phyloP scores from a whole-genome alignment of 495 filamentous ascomycete species.

The Podospora comata region DNA sequence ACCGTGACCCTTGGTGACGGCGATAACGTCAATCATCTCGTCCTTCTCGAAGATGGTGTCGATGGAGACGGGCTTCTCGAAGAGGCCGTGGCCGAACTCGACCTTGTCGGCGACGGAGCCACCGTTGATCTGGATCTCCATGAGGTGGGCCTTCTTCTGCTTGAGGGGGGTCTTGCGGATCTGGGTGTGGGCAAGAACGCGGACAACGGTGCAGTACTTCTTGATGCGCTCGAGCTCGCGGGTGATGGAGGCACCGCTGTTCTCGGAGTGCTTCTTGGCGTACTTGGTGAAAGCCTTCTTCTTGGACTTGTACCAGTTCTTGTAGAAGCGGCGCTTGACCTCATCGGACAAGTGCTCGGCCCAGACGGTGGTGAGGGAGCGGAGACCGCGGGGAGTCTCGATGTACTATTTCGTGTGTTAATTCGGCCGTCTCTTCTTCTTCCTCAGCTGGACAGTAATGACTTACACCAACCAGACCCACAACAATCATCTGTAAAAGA shows the following conservation, averaged over 20 bases:
- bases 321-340: slow-evolving; percentile 99
- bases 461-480: slow-evolving; percentile 86
- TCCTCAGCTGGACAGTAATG: slow-evolving; percentile 34
- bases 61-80: slow-evolving; percentile 97
- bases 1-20: slow-evolving; percentile 99
- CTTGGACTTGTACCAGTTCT: slow-evolving; percentile 99
- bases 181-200: slow-evolving; percentile 98
- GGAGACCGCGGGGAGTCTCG: slow-evolving; percentile 98
- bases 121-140: slow-evolving; percentile 99
- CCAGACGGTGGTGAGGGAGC: slow-evolving; percentile 99
- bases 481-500: slow-evolving; percentile 85
- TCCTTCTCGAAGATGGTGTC: slow-evolving; percentile 97
- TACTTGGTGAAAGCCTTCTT: slow-evolving; percentile 99
- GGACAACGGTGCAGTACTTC: slow-evolving; percentile 99
- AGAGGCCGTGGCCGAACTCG: slow-evolving; percentile 85
- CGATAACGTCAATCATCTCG: slow-evolving; percentile 99
- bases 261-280: slow-evolving; percentile 98
- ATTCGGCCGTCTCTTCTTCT: slow-evolving; percentile 12
- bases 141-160: slow-evolving; percentile 99
- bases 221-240: slow-evolving; percentile 99
- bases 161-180: slow-evolving; percentile 98
- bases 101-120: slow-evolving; percentile 94
- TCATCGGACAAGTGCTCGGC: slow-evolving; percentile 98
- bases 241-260: slow-evolving; percentile 79
- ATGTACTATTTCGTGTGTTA: slow-evolving; percentile 62